Base-by-base conservation (phyloP, 1,284 basidiomycete species). In the Coniferiporia sulphurascens region DNA sequence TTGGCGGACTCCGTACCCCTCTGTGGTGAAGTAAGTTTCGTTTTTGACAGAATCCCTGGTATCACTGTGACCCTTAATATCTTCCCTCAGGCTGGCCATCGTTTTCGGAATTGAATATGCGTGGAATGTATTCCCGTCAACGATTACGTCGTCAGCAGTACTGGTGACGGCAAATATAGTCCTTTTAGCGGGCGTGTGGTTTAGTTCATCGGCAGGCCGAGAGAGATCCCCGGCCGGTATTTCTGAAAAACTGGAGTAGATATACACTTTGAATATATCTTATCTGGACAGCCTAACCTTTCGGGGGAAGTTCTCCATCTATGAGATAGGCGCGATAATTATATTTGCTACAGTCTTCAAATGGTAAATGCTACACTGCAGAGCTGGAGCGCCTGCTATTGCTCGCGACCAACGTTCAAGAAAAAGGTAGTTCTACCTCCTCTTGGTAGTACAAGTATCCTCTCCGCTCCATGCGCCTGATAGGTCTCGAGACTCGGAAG, bases 51-150 rank as follows among this genome's bases (percentile, higher is more conserved):
- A 17, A n/a, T 15, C 35, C 10, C 5, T 22, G 12, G 17, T 27
- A 21, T 22, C 6, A 12, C 19, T 32, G 54, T 50, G n/a, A 43
- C 60, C 17, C 45, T 59, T 52, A 55, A 55, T 13, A 48, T 52
- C 22, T 66, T 27, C 27, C 5, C 27, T 27, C 27, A 95, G 94
- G 65, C 65, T 93, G 17, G 67, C 69, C 3, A 67, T 94, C 8
- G 73, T 92, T 21, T 62, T 76, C 1, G 76, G 75, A 19, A 84
- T 95, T 61, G 94, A 96, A 71, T 93, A 88, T 69, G 83, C 89
- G 3, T 96, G 94, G 92, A 91, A 93, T 64, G 81, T 88, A 0
- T 95, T 85, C 67, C 94, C 94, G 1, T 90, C 93, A 0, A 95
- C 92, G 0, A 62, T 71, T 0, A 46, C 84, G 2, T 94, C 91